Percentiles rank a stretch among this genome's conserved stretches.
These are phyloP conservation scores for Citrus glauca DNA, from an alignment of 345 rosid genomes.

Conservation along the genomic window DNA sequence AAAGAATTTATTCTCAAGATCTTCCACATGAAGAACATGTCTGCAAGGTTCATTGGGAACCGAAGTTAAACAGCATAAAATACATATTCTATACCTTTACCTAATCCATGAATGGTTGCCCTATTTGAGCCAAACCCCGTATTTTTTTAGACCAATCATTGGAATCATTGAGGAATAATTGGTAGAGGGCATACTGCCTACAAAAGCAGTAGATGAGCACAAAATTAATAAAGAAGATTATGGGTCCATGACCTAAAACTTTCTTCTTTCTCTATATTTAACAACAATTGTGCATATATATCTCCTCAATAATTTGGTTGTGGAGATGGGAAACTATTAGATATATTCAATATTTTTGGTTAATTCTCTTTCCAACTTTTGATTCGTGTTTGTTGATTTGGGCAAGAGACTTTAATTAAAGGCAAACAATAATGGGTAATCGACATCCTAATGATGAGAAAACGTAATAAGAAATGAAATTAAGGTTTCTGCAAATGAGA, in stretches of 20 bases:
- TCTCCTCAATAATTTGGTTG: slow-evolving; percentile 27
- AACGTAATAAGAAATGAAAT: background rate
- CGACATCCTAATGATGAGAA: background rate
- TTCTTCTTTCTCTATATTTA: slow-evolving; percentile 7
- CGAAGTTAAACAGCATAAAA: slow-evolving; percentile 10
- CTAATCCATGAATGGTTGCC: slow-evolving; percentile 26
- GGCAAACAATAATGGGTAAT: slow-evolving; percentile 10
- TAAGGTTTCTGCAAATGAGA: background rate
- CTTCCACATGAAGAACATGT: slow-evolving; percentile 27
- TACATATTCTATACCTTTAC: slow-evolving; percentile 31
- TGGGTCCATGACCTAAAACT: slow-evolving; percentile 30
- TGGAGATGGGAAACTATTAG: background rate
- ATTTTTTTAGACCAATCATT: slow-evolving; percentile 38
- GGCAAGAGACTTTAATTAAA: background rate
- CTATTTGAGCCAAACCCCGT: slow-evolving; percentile 10
- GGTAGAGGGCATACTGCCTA: slow-evolving; percentile 27
- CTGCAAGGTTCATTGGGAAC: slow-evolving; percentile 35
- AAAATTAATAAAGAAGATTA: slow-evolving; percentile 25
- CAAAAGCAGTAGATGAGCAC: slow-evolving; percentile 32
- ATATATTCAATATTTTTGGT: background rate
- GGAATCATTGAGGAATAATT: slow-evolving; percentile 35
- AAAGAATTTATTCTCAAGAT: background rate
- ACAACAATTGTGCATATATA: background rate
- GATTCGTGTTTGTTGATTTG: background rate
- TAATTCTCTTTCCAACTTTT: background rate